Percentiles rank a stretch among this genome's conserved stretches.
These are phyloP conservation scores for Protomyces arabidopsidicola DNA, from an alignment of 1,139 yeast species.

Conservation along the genomic window DNA sequence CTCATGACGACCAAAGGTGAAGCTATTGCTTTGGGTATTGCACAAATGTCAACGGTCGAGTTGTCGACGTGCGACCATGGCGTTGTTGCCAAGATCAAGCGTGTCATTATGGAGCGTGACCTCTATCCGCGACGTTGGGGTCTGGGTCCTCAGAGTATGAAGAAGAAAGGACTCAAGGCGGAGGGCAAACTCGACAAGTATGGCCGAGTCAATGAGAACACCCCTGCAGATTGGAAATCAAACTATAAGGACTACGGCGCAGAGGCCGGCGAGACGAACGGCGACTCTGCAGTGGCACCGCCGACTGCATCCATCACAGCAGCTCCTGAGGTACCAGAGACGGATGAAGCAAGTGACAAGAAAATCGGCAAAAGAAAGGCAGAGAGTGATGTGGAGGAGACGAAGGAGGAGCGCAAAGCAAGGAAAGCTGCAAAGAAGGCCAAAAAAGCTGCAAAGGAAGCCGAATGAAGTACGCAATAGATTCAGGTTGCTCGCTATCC, in stretches of 20 bases:
- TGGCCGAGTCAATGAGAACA: slow-evolving; percentile 87
- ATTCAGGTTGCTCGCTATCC: too few relatives aligned
- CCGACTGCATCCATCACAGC: slow-evolving; percentile 39
- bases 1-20: slow-evolving; percentile 99
- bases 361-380: slow-evolving; percentile 27
- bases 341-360: slow-evolving; percentile 40
- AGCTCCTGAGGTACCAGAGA: slow-evolving; percentile 42
- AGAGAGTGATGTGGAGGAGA: slow-evolving; percentile 39
- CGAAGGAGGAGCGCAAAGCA: slow-evolving; percentile 49
- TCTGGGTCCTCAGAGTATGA: slow-evolving; percentile 95
- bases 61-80: slow-evolving; percentile 97
- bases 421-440: slow-evolving; percentile 64
- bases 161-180: slow-evolving; percentile 96
- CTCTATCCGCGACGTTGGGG: slow-evolving; percentile 99
- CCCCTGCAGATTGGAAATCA: slow-evolving; percentile 89
- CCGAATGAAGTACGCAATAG: slow-evolving; percentile 32
- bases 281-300: slow-evolving; percentile 35
- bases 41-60: slow-evolving; percentile 98
- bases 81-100: slow-evolving; percentile 95
- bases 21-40: slow-evolving; percentile 97
- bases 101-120: slow-evolving; percentile 99
- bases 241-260: slow-evolving; percentile 72
- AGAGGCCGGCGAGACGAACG: slow-evolving; percentile 37
- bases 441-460: slow-evolving; percentile 57
- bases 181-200: slow-evolving; percentile 95